phyloP scores from a whole-genome alignment of 495 filamentous ascomycete genomes.

The Sordaria brevicollis region DNA sequence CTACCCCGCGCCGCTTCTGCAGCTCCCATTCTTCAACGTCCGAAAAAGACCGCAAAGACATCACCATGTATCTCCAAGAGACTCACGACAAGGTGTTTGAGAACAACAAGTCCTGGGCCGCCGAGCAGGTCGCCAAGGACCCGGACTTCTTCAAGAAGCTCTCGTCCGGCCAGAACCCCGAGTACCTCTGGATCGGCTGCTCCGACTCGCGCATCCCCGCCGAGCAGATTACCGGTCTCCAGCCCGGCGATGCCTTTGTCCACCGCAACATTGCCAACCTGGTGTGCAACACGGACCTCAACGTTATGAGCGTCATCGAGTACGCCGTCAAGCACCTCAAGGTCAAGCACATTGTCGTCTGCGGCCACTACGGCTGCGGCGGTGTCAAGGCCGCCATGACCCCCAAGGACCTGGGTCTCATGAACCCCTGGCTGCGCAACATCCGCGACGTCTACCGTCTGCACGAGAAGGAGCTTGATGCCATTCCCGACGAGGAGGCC shows the following conservation, averaged over 20 bases:
- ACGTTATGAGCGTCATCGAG: slow-evolving; percentile 52
- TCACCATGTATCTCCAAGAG: slow-evolving; percentile 33
- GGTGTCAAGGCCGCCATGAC: slow-evolving; percentile 53
- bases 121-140: slow-evolving; percentile 35
- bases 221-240: slow-evolving; percentile 48
- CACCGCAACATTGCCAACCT: slow-evolving; percentile 58
- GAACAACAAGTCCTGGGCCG: slow-evolving; percentile 45
- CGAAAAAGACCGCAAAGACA: slow-evolving; percentile 16
- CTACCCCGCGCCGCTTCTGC: neutral
- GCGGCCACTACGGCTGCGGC: slow-evolving; percentile 55
- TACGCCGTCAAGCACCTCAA: slow-evolving; percentile 49
- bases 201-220: slow-evolving; percentile 54
- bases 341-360: slow-evolving; percentile 56
- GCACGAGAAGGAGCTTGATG: slow-evolving; percentile 46
- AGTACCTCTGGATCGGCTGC: slow-evolving; percentile 58
- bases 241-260: slow-evolving; percentile 50
- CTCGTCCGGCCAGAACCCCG: slow-evolving; percentile 41
- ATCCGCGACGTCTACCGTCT: slow-evolving; percentile 50
- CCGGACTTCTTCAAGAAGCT: slow-evolving; percentile 48
- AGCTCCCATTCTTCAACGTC: neutral
- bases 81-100: slow-evolving; percentile 45
- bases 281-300: slow-evolving; percentile 47
- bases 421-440: slow-evolving; percentile 53
- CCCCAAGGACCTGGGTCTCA: slow-evolving; percentile 44
- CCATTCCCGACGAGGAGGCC: slow-evolving; percentile 31